These are phyloP conservation scores for Pseudogymnoascus sp. DNA, from an alignment of 2,329 filamentous ascomycete genomes.

Conservation along the genomic window DNA sequence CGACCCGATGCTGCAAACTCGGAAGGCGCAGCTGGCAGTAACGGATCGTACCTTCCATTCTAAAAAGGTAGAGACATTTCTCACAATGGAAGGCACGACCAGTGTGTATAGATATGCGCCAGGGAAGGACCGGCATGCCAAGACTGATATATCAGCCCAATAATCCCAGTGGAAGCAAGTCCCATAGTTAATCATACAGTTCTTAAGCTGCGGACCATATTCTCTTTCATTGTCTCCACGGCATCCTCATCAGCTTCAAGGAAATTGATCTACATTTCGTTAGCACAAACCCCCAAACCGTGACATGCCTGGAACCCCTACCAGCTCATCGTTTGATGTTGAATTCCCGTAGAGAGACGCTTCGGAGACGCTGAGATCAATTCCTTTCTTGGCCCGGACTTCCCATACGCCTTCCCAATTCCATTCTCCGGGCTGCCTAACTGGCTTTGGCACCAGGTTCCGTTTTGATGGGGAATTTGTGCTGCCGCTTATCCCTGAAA, in stretches of 20 bases:
- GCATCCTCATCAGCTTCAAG: constrained; percentile 56
- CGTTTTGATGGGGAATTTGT: constrained; percentile 1
- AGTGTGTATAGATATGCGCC: neutral
- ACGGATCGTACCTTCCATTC: neutral
- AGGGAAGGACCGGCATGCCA: neutral
- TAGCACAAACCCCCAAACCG: constrained; percentile 9
- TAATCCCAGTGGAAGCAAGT: neutral
- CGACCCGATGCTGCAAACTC: neutral
- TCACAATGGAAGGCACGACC: neutral
- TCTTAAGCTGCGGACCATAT: constrained; percentile 45
- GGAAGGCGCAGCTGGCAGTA: neutral
- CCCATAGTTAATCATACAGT: constrained; percentile 22
- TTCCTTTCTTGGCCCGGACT: constrained; percentile 72
- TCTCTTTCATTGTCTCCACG: constrained; percentile 52
- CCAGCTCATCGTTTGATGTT: constrained; percentile 62
- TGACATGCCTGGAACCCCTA: constrained; percentile 40
- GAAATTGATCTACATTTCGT: constrained; percentile 54
- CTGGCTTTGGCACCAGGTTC: constrained; percentile 14
- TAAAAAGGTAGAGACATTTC: neutral
- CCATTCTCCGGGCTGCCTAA: constrained; percentile 71
- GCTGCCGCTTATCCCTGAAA: neutral
- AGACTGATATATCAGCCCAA: neutral
- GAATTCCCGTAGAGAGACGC: constrained; percentile 67
- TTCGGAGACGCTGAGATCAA: constrained; percentile 73
- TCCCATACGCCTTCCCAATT: constrained; percentile 99